A percentile compares a stretch with the other conserved stretches of the same genome.
phyloP scores from a whole-genome alignment of 306 rosid species.

The Dryas octopetala region DNA sequence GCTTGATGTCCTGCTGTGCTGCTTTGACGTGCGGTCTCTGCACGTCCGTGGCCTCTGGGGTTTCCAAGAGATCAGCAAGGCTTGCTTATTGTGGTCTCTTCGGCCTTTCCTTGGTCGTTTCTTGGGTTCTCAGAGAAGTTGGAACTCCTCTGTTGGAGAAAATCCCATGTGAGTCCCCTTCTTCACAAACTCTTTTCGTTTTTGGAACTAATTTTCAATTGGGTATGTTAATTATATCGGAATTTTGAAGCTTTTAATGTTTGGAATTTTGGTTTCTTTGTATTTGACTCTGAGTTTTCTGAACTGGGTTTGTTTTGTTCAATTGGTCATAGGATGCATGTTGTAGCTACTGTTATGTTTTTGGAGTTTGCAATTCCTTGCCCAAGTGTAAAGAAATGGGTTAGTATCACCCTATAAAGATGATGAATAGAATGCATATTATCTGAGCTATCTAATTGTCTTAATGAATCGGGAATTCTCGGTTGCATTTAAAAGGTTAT shows the following conservation, averaged over 20 bases:
- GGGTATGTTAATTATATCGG: slow-evolving; percentile 19
- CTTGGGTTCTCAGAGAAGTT: slow-evolving; percentile 91
- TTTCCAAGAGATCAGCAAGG: slow-evolving; percentile 76
- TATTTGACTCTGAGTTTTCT: neutral
- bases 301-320: slow-evolving; percentile 11
- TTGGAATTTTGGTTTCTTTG: neutral
- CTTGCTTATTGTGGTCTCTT: slow-evolving; percentile 88
- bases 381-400: neutral
- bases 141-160: slow-evolving; percentile 84
- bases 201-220: neutral
- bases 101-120: slow-evolving; percentile 66
- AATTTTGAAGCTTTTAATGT: neutral
- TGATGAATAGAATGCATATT: neutral
- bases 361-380: neutral
- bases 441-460: neutral
- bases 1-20: slow-evolving; percentile 59
- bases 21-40: slow-evolving; percentile 78
- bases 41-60: slow-evolving; percentile 77
- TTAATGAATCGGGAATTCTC: neutral
- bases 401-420: neutral
- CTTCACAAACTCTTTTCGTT: neutral
- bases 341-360: neutral
- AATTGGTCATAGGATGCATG: neutral
- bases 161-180: slow-evolving; percentile 63
- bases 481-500: neutral